Percentiles rank a stretch among this genome's conserved stretches.
phyloP scores from a whole-genome alignment of 768 basidiomycete genomes.

The Pleurotus eryngii region DNA sequence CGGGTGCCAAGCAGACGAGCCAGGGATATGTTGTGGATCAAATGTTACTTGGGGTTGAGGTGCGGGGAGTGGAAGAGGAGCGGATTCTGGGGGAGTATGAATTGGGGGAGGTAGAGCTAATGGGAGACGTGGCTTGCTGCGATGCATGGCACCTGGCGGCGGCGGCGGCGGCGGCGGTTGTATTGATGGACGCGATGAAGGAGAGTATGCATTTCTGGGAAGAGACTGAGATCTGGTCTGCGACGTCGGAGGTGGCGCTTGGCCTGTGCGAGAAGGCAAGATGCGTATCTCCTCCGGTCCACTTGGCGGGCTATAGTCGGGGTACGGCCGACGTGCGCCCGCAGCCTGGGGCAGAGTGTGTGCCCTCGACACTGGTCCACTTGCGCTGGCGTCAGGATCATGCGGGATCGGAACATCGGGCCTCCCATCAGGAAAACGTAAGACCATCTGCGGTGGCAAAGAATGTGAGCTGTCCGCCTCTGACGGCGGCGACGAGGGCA shows the following conservation, averaged over 20 bases:
- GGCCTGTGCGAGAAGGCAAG: constrained; percentile 46
- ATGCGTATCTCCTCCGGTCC: constrained; percentile 63
- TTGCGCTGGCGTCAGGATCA: constrained; percentile 19
- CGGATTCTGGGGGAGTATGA: constrained; percentile 29
- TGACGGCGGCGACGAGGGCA: constrained; percentile 40
- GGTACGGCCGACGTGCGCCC: constrained; percentile 21
- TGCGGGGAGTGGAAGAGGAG: constrained; percentile 22
- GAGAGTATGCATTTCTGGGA: constrained; percentile 34
- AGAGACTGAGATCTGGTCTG: constrained; percentile 45
- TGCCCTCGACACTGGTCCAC: constrained; percentile 24
- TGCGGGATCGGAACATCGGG: constrained; percentile 63
- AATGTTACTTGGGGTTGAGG: constrained; percentile 37
- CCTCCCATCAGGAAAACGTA: constrained; percentile 64
- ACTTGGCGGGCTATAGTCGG: constrained; percentile 24
- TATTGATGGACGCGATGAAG: constrained; percentile 20
- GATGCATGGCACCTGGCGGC: constrained; percentile 24
- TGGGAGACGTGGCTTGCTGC: constrained; percentile 16
- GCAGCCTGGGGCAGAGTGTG: constrained; percentile 27
- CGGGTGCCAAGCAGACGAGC: constrained; percentile 32
- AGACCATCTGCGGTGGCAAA: constrained; percentile 68
- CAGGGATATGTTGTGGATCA: constrained; percentile 29
- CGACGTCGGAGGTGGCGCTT: constrained; percentile 29
- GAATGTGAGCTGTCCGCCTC: constrained; percentile 49
- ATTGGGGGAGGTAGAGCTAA: constrained; percentile 22
- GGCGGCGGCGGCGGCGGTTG: constrained; percentile 20